Evolutionary conservation across 306 rosid genomes (phyloP), one percentile per base, ranked within the genome.

Genomic region (Mucuna pruriens): DNA sequence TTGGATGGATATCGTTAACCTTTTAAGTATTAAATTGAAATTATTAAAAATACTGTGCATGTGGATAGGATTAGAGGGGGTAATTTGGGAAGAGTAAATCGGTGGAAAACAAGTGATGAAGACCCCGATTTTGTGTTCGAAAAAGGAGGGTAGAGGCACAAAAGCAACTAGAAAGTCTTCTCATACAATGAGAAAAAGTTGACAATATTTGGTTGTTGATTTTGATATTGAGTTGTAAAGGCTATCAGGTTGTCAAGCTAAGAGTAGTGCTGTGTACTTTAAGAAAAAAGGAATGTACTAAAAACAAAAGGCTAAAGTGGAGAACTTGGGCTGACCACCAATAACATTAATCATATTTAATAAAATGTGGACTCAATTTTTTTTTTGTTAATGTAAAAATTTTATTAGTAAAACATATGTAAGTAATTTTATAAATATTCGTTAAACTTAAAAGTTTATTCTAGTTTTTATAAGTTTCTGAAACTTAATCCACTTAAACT

Each of bases 161-260:
- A 90, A 88, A 81, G 90, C 79, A 83, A 86, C 58, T 46, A 48
- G 60, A 84, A 85, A 87, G 94, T 88, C 78, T 79, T n/a, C 39
- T 25, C 17, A 79, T 69, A 22, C 67, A 87, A 82, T 85, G 82
- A 84, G 82, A 81, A 87, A 87, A 88, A 74, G 86, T 88, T 60
- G 85, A 89, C 83, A 81, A 23, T 74, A 67, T 82, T 39, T 77
- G 81, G 84, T 62, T 82, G 81, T 19, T 78, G 90, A 86, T 60
- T 83, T 90, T 82, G 84, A 71, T 87, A 49, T 81, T 48, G 88
- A 85, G 92, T 86, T 83, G 87, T 80, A 84, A 88, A 88, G 92
- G 84, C 67, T 75, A 54, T 19, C 9, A 72, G 82, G 36, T 61
- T 86, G 88, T 79, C 78, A 71, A 79, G 68, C 77, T 29, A 23